Evolutionary conservation across 2,329 filamentous ascomycete species (phyloP).

Genomic region (Nannizzia gypsea): DNA sequence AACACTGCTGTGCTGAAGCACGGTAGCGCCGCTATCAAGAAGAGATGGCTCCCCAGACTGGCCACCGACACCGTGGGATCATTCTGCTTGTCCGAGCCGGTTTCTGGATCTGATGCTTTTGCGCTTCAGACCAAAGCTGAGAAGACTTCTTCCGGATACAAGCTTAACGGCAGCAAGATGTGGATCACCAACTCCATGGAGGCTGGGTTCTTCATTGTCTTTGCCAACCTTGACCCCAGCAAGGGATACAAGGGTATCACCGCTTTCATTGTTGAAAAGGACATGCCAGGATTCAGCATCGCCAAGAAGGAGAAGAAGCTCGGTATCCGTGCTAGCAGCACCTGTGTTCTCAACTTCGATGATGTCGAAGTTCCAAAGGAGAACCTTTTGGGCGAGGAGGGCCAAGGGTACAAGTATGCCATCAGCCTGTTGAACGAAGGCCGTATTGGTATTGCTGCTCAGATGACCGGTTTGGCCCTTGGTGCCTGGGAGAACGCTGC

Average conservation of each 20-base stretch:
- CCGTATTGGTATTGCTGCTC: constrained; percentile 91
- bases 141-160: constrained; percentile 72
- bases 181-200: constrained; percentile 99
- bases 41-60: constrained; percentile 77
- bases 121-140: constrained; percentile 83
- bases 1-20: constrained; percentile 87
- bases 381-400: constrained; percentile 77
- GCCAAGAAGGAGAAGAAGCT: constrained; percentile 99
- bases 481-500: constrained; percentile 94
- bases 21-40: constrained; percentile 63
- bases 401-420: constrained; percentile 95
- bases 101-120: constrained; percentile 90
- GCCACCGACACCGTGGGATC: constrained; percentile 82
- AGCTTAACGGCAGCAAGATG: constrained; percentile 90
- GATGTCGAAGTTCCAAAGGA: constrained; percentile 82
- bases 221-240: constrained; percentile 83
- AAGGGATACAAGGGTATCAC: constrained; percentile 96
- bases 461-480: constrained; percentile 88
- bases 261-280: constrained; percentile 90
- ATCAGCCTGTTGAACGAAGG: constrained; percentile 91
- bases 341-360: constrained; percentile 94
- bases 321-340: constrained; percentile 88
- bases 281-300: constrained; percentile 76
- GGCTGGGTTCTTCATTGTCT: constrained; percentile 90
- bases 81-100: constrained; percentile 86